phyloP scores from a whole-genome alignment of 306 rosid species.

The Oxytropis ochrocephala region DNA sequence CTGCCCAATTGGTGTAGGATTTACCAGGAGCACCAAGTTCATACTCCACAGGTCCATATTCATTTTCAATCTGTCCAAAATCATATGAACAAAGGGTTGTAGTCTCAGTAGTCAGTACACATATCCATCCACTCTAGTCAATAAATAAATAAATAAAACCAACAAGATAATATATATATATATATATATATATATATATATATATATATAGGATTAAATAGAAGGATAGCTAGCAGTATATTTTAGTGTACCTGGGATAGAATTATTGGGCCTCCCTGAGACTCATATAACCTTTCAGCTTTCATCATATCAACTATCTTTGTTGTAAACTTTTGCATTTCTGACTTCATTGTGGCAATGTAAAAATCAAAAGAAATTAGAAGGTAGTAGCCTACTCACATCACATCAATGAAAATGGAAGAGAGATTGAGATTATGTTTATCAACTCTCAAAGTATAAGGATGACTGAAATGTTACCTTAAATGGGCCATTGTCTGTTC shows the following conservation, averaged over 20 bases:
- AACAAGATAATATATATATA: not conserved
- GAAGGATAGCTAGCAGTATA: not conserved
- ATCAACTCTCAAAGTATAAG: not conserved
- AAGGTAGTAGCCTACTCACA: not conserved
- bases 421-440: not conserved
- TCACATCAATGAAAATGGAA: not conserved
- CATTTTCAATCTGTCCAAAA: slow-evolving; percentile 83
- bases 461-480: slow-evolving; percentile 48
- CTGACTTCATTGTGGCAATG: slow-evolving; percentile 40
- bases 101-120: slow-evolving; percentile 6
- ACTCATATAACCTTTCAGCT: slow-evolving; percentile 71
- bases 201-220: not conserved
- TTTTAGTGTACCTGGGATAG: slow-evolving; percentile 68
- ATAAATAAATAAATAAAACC: not conserved
- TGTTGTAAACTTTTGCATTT: slow-evolving; percentile 79
- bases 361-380: slow-evolving; percentile 17
- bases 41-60: slow-evolving; percentile 88
- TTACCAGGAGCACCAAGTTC: slow-evolving; percentile 84
- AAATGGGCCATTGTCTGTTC: slow-evolving; percentile 90
- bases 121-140: not conserved
- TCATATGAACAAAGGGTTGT: slow-evolving; percentile 7
- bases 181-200: too few species aligned
- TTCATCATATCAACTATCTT: slow-evolving; percentile 92
- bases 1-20: slow-evolving; percentile 84
- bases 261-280: slow-evolving; percentile 94